These are phyloP conservation scores for Phyllosticta capitalensis DNA, from an alignment of 2,329 filamentous ascomycete species.

Conservation along the genomic window DNA sequence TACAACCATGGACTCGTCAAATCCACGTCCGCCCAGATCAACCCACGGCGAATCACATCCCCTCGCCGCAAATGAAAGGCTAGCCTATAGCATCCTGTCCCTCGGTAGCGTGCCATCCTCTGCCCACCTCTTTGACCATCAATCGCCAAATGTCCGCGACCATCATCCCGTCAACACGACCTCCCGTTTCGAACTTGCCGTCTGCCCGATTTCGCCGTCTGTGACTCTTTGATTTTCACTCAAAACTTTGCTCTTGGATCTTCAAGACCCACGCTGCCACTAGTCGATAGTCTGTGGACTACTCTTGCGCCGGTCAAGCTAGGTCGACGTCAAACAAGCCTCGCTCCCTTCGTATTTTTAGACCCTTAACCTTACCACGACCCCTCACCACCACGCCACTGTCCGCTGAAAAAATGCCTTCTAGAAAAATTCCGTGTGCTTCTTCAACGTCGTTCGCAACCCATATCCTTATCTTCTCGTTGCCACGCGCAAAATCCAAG, in stretches of 20 bases:
- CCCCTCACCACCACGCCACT: not conserved
- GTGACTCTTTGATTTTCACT: too few relatives aligned
- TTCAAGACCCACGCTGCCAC: too few relatives aligned
- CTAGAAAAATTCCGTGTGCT: not conserved
- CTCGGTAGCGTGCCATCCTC: not conserved
- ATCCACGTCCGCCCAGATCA: not conserved
- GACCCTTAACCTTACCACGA: too few relatives aligned
- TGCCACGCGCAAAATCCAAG: too few relatives aligned
- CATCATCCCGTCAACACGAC: not conserved
- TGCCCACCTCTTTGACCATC: too few relatives aligned
- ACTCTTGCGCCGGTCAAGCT: not conserved
- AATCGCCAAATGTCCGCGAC: too few relatives aligned
- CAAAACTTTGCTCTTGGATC: too few relatives aligned
- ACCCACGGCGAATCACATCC: not conserved
- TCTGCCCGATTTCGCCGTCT: not conserved
- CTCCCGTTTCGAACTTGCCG: not conserved
- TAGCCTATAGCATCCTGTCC: not conserved
- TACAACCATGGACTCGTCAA: not conserved
- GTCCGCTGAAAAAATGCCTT: not conserved
- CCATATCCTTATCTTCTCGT: too few relatives aligned
- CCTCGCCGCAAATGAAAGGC: not conserved
- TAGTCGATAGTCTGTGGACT: not conserved
- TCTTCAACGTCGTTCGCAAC: not conserved
- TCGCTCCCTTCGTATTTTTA: not conserved
- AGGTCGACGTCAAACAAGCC: too few relatives aligned